phyloP scores from a whole-genome alignment of 495 filamentous ascomycete genomes.

The Penicillium turbatum region DNA sequence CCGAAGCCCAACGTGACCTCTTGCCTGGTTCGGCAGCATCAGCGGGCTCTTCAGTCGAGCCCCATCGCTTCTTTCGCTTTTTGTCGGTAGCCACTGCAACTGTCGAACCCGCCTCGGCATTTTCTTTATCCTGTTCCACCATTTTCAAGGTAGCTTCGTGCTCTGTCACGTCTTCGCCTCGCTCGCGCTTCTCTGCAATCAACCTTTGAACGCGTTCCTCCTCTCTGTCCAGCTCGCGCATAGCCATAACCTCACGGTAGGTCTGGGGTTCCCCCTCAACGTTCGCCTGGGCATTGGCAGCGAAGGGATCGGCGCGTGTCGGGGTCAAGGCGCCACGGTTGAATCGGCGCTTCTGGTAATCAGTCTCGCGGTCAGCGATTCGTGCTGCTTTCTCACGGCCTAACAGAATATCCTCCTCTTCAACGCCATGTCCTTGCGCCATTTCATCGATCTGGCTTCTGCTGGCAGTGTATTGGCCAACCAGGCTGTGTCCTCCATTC shows the following conservation, averaged over 20 bases:
- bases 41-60: constrained; percentile 55
- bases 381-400: constrained; percentile 84
- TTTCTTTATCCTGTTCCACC: constrained; percentile 63
- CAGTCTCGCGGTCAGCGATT: constrained; percentile 88
- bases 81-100: constrained; percentile 58
- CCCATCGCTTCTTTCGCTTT: constrained; percentile 94
- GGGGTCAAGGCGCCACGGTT: constrained; percentile 77
- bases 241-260: constrained; percentile 88
- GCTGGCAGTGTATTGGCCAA: constrained; percentile 96
- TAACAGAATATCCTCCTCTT: constrained; percentile 87
- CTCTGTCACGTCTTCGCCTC: constrained; percentile 58
- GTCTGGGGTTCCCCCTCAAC: constrained; percentile 66
- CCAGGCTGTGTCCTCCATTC: constrained; percentile 69
- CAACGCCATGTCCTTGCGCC: constrained; percentile 74
- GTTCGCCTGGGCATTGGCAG: constrained; percentile 65
- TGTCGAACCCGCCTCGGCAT: constrained; percentile 63
- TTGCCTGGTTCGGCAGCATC: constrained; percentile 45
- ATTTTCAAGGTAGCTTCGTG: constrained; percentile 68
- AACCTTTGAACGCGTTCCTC: constrained; percentile 81
- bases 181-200: constrained; percentile 70
- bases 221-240: constrained; percentile 87
- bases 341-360: constrained; percentile 95
- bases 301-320: constrained; percentile 84
- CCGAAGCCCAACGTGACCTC: constrained; percentile 88
- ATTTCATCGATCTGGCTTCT: constrained; percentile 91